These are phyloP conservation scores for Gastrolobium bilobum DNA, from an alignment of 306 rosid species.

Conservation along the genomic window DNA sequence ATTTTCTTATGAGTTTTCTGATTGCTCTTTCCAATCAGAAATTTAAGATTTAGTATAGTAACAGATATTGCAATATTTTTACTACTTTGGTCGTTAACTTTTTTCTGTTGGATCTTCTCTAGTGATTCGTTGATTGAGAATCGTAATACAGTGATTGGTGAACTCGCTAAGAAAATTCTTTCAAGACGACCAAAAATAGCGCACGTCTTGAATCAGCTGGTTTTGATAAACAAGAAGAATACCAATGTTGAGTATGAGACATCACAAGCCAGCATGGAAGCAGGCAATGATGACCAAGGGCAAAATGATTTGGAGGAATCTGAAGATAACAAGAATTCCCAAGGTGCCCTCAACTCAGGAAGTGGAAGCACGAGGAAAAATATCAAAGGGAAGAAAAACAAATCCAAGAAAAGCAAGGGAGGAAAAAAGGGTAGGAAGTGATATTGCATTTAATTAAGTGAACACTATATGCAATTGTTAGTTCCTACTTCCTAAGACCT, in stretches of 20 bases:
- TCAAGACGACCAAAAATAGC: background rate
- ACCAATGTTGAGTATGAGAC: constrained; percentile 3
- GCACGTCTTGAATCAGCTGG: background rate
- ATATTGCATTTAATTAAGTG: background rate
- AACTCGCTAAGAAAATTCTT: constrained; percentile 12
- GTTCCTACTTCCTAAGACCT: constrained; percentile 25
- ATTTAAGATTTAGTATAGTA: background rate
- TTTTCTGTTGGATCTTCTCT: background rate
- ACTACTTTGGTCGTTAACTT: background rate
- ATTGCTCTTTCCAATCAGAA: background rate
- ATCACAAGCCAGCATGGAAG: constrained; percentile 30
- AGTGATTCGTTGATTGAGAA: constrained; percentile 25
- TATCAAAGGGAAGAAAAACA: constrained; percentile 35
- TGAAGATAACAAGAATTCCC: constrained; percentile 1
- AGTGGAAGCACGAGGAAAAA: constrained; percentile 26
- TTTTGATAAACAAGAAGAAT: background rate
- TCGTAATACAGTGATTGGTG: constrained; percentile 11
- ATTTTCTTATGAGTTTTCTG: background rate
- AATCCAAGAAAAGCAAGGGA: constrained; percentile 28
- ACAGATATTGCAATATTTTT: background rate
- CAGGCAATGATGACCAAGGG: background rate
- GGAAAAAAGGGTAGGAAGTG: constrained; percentile 41
- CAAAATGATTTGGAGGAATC: constrained; percentile 28
- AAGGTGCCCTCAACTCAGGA: constrained; percentile 14
- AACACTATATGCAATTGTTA: constrained; percentile 35